Evolutionary conservation across 2,329 filamentous ascomycete genomes (phyloP).

Genomic region (Coniella vitis): DNA sequence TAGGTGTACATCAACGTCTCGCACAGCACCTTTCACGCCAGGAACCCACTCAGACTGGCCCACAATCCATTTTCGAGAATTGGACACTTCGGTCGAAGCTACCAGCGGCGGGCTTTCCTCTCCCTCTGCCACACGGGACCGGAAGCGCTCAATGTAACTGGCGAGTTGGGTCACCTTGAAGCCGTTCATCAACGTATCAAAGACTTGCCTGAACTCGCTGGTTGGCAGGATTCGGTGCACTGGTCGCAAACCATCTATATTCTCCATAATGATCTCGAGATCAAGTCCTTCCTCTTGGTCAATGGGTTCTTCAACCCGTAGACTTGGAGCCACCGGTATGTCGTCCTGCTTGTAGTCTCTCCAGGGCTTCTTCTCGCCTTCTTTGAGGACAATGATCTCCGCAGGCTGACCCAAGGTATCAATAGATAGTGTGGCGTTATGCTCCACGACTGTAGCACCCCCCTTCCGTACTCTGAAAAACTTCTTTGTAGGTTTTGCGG

Average conservation of each 20-base stretch:
- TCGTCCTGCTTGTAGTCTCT: background rate
- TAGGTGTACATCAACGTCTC: constrained; percentile 19
- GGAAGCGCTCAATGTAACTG: constrained; percentile 28
- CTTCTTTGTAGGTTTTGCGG: background rate
- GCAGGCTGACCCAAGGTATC: constrained; percentile 33
- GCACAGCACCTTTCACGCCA: constrained; percentile 17
- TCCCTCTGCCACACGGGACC: constrained; percentile 4
- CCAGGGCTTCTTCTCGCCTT: constrained; percentile 21
- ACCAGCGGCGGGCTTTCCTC: background rate
- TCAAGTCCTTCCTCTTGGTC: constrained; percentile 20
- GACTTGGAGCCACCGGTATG: background rate
- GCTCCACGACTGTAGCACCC: constrained; percentile 11
- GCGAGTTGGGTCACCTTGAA: constrained; percentile 42
- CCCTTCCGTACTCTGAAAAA: constrained; percentile 8
- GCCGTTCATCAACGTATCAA: constrained; percentile 31
- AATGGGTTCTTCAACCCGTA: constrained; percentile 2
- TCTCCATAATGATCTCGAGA: constrained; percentile 31
- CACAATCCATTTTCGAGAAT: constrained; percentile 32
- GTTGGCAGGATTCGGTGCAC: constrained; percentile 31
- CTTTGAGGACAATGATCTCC: constrained; percentile 41
- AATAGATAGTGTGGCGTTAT: constrained; percentile 20
- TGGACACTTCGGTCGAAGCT: background rate
- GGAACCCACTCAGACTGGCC: constrained; percentile 37
- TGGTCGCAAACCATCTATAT: constrained; percentile 45
- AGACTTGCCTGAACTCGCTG: constrained; percentile 35